Evolutionary conservation across 1,284 basidiomycete species (phyloP).

Genomic region (Calocybe gambosa): DNA sequence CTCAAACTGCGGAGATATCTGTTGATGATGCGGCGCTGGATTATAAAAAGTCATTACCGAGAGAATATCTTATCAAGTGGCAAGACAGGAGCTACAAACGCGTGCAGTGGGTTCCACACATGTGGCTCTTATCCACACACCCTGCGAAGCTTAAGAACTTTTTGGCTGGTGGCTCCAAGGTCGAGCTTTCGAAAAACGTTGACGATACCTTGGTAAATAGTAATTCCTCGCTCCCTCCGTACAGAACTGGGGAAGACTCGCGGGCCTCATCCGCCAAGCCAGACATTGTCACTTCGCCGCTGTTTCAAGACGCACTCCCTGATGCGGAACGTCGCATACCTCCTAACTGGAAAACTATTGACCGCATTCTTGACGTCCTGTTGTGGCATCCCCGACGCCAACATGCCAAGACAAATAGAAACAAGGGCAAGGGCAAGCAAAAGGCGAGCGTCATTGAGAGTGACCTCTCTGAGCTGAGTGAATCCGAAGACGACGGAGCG

Average conservation of each 20-base stretch:
- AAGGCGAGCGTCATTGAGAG: conserved; percentile 17
- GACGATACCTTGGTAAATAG: conserved; percentile 28
- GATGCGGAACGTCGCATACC: conserved; percentile 73
- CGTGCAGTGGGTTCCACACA: conserved; percentile 83
- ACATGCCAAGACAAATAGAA: conserved; percentile 24
- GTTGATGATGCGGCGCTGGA: conserved; percentile 40
- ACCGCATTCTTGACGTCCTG: conserved; percentile 73
- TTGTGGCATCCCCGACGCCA: conserved; percentile 43
- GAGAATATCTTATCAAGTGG: conserved; percentile 93
- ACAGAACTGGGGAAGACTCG: conserved; percentile 28
- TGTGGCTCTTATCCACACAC: conserved; percentile 72
- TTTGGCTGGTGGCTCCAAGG: conserved; percentile 59
- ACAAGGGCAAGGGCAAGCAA: conserved; percentile 16
- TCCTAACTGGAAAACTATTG: conserved; percentile 69
- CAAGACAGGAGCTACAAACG: conserved; percentile 68
- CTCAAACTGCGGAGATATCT: conserved; percentile 48
- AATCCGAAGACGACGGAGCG: conserved; percentile 27
- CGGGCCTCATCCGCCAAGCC: conserved; percentile 27
- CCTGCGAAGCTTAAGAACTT: conserved; percentile 70
- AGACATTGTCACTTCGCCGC: conserved; percentile 17
- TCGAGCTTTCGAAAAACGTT: conserved; percentile 53
- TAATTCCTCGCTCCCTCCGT: conserved; percentile 21
- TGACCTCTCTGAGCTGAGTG: conserved; percentile 26
- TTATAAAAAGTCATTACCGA: conserved; percentile 58
- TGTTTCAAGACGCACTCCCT: conserved; percentile 31